Evolutionary conservation across 2,329 filamentous ascomycete species (phyloP).

Genomic region (Exutisphaerella laricina): DNA sequence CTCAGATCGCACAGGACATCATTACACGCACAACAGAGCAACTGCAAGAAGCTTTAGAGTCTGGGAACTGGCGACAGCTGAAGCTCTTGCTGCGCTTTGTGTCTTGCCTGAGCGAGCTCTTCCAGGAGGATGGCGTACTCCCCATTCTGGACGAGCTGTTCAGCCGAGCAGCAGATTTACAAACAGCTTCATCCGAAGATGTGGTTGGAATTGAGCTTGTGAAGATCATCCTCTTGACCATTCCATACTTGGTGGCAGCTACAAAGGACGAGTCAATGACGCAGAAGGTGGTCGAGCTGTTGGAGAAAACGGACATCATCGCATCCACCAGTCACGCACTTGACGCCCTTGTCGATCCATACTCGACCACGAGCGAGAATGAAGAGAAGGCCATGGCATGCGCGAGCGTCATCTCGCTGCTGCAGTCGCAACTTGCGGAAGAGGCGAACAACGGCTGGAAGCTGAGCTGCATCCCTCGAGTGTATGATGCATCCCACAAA

Average conservation of each 20-base stretch:
- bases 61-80: constrained; percentile 80
- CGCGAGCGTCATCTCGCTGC: constrained; percentile 68
- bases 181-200: constrained; percentile 89
- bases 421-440: constrained; percentile 78
- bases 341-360: constrained; percentile 81
- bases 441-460: constrained; percentile 73
- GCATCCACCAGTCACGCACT: constrained; percentile 81
- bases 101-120: constrained; percentile 73
- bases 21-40: constrained; percentile 57
- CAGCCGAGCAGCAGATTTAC: constrained; percentile 79
- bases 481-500: constrained; percentile 42
- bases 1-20: constrained; percentile 67
- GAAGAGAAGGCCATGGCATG: constrained; percentile 58
- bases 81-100: constrained; percentile 88
- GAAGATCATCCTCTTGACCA: constrained; percentile 91
- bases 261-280: constrained; percentile 60
- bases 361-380: constrained; percentile 51
- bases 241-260: constrained; percentile 81
- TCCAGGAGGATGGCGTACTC: constrained; percentile 81
- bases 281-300: constrained; percentile 67
- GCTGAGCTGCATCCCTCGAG: constrained; percentile 57
- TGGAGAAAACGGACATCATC: constrained; percentile 94
- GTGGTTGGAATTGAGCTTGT: constrained; percentile 79
- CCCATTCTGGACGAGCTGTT: constrained; percentile 85
- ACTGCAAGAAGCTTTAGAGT: constrained; percentile 61